Conservation (phyloP, 345 rosid genomes). For the Eutrema japonicum region DNA sequence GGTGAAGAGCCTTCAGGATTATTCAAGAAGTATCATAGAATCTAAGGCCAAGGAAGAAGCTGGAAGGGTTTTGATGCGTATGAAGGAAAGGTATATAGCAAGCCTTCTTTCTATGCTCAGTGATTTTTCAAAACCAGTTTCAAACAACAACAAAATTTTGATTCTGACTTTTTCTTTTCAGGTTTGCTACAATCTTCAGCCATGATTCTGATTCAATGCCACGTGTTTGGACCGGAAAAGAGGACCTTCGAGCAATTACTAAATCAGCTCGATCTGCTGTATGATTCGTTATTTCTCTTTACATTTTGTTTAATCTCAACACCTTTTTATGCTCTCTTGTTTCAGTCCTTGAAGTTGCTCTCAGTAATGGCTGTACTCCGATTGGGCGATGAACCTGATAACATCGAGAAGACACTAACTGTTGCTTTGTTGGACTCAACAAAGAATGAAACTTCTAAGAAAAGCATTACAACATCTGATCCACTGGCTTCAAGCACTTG, state of each 20-base stretch:
- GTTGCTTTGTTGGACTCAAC: conserved; percentile 62
- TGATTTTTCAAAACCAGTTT: conserved; percentile 20
- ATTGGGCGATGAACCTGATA: conserved; percentile 67
- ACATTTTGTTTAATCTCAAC: not conserved
- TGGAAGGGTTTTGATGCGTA: conserved; percentile 71
- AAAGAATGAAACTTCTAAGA: conserved; percentile 49
- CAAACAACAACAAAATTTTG: not conserved
- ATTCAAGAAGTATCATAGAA: conserved; percentile 77
- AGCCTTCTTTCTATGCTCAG: not conserved
- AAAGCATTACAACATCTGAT: conserved; percentile 56
- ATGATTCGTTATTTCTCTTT: conserved; percentile 30
- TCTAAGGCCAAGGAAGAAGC: conserved; percentile 88
- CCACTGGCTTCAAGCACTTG: conserved; percentile 91
- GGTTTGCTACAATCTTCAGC: conserved; percentile 81
- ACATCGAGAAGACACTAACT: conserved; percentile 60
- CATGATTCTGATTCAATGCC: conserved; percentile 97
- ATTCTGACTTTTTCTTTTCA: conserved; percentile 31
- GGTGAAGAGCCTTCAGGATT: conserved; percentile 59
- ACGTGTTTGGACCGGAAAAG: conserved; percentile 95
- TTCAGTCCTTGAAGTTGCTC: conserved; percentile 84
- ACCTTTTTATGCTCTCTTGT: conserved; percentile 14
- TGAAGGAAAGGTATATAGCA: conserved; percentile 81
- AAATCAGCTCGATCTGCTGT: conserved; percentile 85
- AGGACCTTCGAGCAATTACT: conserved; percentile 90
- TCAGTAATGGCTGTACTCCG: conserved; percentile 83